These are phyloP conservation scores for Sphagnurus paluster DNA, from an alignment of 1,284 basidiomycete species.

Conservation along the genomic window DNA sequence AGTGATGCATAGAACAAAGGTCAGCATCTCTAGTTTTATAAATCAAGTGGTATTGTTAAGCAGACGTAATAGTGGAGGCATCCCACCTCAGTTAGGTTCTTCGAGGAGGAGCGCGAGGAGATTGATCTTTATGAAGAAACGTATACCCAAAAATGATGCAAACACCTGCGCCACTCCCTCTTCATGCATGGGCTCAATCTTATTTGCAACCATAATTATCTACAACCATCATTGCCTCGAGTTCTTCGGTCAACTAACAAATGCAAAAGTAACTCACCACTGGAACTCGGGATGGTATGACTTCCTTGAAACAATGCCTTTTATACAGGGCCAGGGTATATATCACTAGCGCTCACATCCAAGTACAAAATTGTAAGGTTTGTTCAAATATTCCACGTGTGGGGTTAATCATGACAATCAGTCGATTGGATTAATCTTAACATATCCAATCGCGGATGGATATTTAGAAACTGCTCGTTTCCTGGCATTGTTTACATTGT, in stretches of 20 bases:
- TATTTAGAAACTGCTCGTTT: not conserved
- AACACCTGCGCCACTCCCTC: not conserved
- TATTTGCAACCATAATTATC: no score
- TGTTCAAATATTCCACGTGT: no score
- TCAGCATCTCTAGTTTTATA: slow-evolving; percentile 19
- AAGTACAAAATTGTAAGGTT: no score
- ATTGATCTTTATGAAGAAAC: slow-evolving; percentile 16
- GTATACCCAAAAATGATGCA: not conserved
- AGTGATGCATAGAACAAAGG: slow-evolving; percentile 50
- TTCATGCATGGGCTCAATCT: not conserved
- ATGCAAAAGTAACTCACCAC: no score
- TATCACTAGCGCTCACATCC: no score
- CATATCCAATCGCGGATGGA: not conserved
- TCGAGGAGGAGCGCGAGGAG: slow-evolving; percentile 17
- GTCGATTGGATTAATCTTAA: no score
- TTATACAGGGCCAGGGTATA: no score
- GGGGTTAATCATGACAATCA: no score
- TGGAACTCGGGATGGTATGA: no score
- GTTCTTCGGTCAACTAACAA: no score
- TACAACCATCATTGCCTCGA: not conserved
- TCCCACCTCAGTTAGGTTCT: slow-evolving; percentile 13
- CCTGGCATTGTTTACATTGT: not conserved
- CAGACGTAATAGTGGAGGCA: slow-evolving; percentile 13
- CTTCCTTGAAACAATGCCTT: no score
- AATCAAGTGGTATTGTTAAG: not conserved